A percentile compares a stretch with the other conserved stretches of the same genome.
These are phyloP conservation scores for Herpotrichia juniperi DNA, from an alignment of 2,329 filamentous ascomycete species.

Conservation along the genomic window DNA sequence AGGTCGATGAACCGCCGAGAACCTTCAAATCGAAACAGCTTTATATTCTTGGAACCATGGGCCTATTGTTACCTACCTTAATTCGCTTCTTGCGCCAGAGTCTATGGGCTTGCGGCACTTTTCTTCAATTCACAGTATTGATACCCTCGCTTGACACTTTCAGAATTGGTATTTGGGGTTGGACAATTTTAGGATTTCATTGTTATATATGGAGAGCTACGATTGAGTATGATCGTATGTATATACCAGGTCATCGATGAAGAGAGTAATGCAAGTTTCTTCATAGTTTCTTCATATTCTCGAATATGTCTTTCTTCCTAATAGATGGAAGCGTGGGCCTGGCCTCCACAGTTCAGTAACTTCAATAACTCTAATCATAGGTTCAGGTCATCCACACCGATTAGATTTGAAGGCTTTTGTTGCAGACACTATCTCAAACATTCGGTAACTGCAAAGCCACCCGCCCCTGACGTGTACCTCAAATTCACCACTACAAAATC, in stretches of 20 bases:
- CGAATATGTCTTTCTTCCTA: too few relatives aligned
- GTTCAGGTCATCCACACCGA: too few relatives aligned
- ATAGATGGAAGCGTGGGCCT: too few relatives aligned
- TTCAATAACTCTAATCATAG: too few relatives aligned
- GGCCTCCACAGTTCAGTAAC: too few relatives aligned
- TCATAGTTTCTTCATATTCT: not conserved
- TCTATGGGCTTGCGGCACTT: not conserved
- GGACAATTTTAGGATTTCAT: not conserved
- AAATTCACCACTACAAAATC: too few relatives aligned
- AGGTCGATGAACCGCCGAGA: constrained; percentile 5
- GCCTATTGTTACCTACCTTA: not conserved
- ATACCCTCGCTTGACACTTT: constrained; percentile 14
- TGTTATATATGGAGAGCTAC: not conserved
- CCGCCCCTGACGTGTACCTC: too few relatives aligned
- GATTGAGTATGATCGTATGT: not conserved
- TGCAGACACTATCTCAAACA: too few relatives aligned
- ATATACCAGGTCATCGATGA: not conserved
- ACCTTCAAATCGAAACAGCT: not conserved
- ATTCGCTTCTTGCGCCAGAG: not conserved
- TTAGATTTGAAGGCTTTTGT: too few relatives aligned
- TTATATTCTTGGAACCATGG: not conserved
- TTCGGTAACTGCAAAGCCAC: too few relatives aligned
- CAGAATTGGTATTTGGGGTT: constrained; percentile 4
- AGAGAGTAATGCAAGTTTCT: not conserved
- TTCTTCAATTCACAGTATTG: constrained; percentile 12